These are phyloP conservation scores for Cinchona pubescens DNA, from an alignment of 257 asterid genomes.

Conservation along the genomic window DNA sequence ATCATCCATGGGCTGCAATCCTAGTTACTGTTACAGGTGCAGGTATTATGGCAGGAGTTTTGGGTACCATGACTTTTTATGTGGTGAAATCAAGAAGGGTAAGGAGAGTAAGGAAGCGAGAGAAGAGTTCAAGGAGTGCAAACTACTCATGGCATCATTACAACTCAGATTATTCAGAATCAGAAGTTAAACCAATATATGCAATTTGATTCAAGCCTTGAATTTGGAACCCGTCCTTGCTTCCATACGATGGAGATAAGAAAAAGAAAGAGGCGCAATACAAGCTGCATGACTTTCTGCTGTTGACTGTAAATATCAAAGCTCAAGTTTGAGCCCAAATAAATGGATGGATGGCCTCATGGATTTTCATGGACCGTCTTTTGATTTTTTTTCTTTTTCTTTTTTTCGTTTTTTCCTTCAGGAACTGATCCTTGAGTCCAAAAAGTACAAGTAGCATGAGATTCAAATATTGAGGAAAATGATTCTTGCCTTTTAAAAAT, in stretches of 20 bases:
- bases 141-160: constrained; percentile 23
- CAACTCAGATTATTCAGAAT: constrained; percentile 38
- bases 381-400: background rate
- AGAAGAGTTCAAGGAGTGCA: constrained; percentile 46
- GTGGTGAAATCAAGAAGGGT: constrained; percentile 56
- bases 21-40: constrained; percentile 56
- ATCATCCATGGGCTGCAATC: constrained; percentile 56
- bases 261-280: background rate
- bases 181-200: constrained; percentile 58
- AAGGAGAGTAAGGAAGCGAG: constrained; percentile 49
- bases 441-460: background rate
- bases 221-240: background rate
- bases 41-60: constrained; percentile 56
- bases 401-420: background rate
- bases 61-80: constrained; percentile 62
- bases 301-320: background rate
- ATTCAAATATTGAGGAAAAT: background rate
- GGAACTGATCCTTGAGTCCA: background rate
- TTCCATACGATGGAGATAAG: background rate
- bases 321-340: background rate
- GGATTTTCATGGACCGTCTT: background rate
- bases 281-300: constrained; percentile 5
- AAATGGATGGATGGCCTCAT: background rate
- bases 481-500: background rate
- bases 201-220: constrained; percentile 42